Percentiles rank a stretch among this genome's conserved stretches.
Evolutionary conservation across 768 basidiomycete species (phyloP).

Genomic region (Tulasnella sp.): DNA sequence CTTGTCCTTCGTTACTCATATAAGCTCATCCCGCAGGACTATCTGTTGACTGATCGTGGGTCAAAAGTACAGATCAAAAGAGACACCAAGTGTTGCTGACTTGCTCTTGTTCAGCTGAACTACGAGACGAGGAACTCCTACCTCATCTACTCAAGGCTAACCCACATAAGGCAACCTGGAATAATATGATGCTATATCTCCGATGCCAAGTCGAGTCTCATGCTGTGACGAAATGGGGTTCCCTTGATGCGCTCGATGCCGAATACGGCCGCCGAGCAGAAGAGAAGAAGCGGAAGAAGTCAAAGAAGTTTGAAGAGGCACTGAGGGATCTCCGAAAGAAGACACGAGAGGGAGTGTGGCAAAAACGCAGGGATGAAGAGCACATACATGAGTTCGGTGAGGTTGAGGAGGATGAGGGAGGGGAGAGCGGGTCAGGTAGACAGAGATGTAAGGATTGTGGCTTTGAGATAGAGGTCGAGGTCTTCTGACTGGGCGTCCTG

Average conservation of each 20-base stretch:
- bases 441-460: slow-evolving; percentile 86
- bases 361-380: slow-evolving; percentile 72
- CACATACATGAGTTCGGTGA: slow-evolving; percentile 75
- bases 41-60: slow-evolving; percentile 85
- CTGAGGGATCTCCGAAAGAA: slow-evolving; percentile 71
- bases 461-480: slow-evolving; percentile 82
- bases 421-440: slow-evolving; percentile 28
- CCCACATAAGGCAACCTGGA: slow-evolving; percentile 88
- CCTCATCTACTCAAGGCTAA: slow-evolving; percentile 92
- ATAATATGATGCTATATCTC: slow-evolving; percentile 98
- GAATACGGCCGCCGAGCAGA: slow-evolving; percentile 70
- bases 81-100: neutral
- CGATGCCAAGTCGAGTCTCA: slow-evolving; percentile 91
- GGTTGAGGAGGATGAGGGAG: slow-evolving; percentile 38
- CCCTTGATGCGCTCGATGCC: slow-evolving; percentile 76
- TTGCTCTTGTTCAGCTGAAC: slow-evolving; percentile 50
- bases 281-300: slow-evolving; percentile 83
- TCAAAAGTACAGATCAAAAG: slow-evolving; percentile 14
- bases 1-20: neutral
- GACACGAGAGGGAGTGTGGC: slow-evolving; percentile 85
- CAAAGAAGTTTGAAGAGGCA: slow-evolving; percentile 89
- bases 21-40: slow-evolving; percentile 48
- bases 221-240: slow-evolving; percentile 98
- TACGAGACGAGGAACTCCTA: slow-evolving; percentile 81
- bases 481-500: slow-evolving; percentile 37